Percentiles rank a stretch among this genome's conserved stretches.
These are phyloP conservation scores for Ganoderma meredithae DNA, from an alignment of 1,284 basidiomycete species.

Conservation along the genomic window DNA sequence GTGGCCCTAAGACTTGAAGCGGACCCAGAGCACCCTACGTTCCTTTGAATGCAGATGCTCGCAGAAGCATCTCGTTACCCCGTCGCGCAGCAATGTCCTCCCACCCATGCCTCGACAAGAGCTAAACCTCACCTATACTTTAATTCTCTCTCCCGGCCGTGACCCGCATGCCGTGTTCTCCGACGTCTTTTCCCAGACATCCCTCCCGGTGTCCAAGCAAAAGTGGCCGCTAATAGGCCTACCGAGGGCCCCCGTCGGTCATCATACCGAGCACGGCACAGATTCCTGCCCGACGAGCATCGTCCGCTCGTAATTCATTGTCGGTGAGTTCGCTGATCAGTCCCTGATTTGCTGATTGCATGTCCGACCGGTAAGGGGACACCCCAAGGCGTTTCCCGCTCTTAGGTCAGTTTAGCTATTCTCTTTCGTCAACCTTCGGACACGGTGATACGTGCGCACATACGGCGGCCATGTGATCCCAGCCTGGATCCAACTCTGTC, in stretches of 20 bases:
- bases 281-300: background rate
- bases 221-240: conserved; percentile 1
- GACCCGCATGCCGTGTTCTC: background rate
- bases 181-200: background rate
- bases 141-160: background rate
- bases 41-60: background rate
- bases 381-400: conserved; percentile 18
- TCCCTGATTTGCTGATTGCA: conserved; percentile 16
- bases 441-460: conserved; percentile 25
- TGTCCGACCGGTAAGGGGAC: conserved; percentile 14
- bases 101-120: background rate
- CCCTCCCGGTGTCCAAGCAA: background rate
- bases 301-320: background rate
- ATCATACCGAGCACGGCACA: background rate
- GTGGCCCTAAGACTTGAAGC: background rate
- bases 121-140: background rate
- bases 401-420: conserved; percentile 30
- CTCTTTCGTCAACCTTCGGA: conserved; percentile 23
- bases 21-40: background rate
- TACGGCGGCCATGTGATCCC: conserved; percentile 28
- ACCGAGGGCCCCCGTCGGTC: background rate
- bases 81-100: background rate
- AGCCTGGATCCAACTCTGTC: conserved; percentile 27
- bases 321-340: conserved; percentile 10
- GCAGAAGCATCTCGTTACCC: background rate